Evolutionary conservation across 2,329 filamentous ascomycete species (phyloP).

Genomic region (Xylaria sp.): DNA sequence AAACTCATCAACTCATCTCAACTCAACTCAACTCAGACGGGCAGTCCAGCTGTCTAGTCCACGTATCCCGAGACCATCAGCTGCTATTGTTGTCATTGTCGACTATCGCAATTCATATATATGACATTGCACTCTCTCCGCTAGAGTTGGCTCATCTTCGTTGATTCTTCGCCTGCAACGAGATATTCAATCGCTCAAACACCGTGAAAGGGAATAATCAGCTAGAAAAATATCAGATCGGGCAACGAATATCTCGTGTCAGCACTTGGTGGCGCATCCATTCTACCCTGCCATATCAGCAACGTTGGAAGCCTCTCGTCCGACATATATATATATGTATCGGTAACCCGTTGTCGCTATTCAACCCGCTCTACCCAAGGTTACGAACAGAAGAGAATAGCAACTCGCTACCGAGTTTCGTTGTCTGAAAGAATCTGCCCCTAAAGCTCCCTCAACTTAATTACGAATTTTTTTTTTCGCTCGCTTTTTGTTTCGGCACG

Average conservation of each 20-base stretch:
- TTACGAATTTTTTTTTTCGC: constrained; percentile 43
- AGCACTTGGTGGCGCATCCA: constrained; percentile 18
- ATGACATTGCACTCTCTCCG: constrained; percentile 41
- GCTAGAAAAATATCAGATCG: constrained; percentile 37
- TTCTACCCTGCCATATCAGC: constrained; percentile 5
- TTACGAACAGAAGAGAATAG: constrained; percentile 18
- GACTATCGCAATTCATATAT: constrained; percentile 22
- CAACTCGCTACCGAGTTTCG: constrained; percentile 32
- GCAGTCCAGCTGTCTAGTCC: constrained; percentile 20
- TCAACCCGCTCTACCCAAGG: constrained; percentile 32
- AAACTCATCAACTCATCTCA: background rate
- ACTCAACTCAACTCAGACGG: constrained; percentile 11
- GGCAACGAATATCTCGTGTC: constrained; percentile 28
- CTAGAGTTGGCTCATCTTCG: constrained; percentile 43
- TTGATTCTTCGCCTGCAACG: constrained; percentile 46
- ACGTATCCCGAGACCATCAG: constrained; percentile 25
- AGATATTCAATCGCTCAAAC: constrained; percentile 53
- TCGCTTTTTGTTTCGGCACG: constrained; percentile 48
- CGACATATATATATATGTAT: constrained; percentile 25
- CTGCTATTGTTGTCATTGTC: constrained; percentile 36
- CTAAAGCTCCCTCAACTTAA: constrained; percentile 38
- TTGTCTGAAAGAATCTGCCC: constrained; percentile 44
- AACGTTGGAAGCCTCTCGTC: constrained; percentile 12
- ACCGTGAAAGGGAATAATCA: constrained; percentile 49
- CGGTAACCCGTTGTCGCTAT: constrained; percentile 36